Evolutionary conservation across 345 rosid species (phyloP).

Genomic region (Sisymbrium altissimum): DNA sequence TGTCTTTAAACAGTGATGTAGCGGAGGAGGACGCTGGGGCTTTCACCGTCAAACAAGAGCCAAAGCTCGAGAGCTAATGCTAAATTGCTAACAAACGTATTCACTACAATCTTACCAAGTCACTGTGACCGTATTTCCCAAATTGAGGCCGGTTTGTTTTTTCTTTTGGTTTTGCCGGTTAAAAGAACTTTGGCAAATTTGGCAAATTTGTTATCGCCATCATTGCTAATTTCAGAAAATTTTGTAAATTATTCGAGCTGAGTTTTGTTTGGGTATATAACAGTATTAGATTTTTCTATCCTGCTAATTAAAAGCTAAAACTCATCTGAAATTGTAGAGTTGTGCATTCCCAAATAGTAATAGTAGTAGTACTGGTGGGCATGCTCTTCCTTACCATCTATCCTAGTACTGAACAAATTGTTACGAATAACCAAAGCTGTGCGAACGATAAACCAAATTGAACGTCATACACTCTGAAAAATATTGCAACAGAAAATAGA

Average conservation of each 20-base stretch:
- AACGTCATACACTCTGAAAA: too few species aligned
- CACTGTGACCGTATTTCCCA: neutral
- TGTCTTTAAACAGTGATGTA: slow-evolving; percentile 49
- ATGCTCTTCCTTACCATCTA: too few species aligned
- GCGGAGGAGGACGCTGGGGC: slow-evolving; percentile 53
- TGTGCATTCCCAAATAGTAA: too few species aligned
- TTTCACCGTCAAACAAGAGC: slow-evolving; percentile 41
- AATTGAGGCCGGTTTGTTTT: neutral
- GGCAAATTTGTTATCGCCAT: neutral
- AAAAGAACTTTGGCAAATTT: neutral
- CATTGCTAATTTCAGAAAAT: neutral
- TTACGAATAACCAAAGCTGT: too few species aligned
- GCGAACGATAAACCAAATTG: too few species aligned
- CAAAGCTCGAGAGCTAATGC: slow-evolving; percentile 26
- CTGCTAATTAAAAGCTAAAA: too few species aligned
- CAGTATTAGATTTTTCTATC: too few species aligned
- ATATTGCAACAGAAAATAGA: too few species aligned
- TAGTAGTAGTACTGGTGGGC: too few species aligned
- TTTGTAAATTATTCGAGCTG: neutral
- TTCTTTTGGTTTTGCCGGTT: neutral
- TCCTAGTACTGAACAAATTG: too few species aligned
- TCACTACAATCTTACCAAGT: neutral
- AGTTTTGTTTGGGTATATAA: neutral
- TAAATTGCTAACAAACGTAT: neutral
- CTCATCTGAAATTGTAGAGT: too few species aligned